phyloP scores from a whole-genome alignment of 1,284 basidiomycete species.

The Puccinia novopanici region DNA sequence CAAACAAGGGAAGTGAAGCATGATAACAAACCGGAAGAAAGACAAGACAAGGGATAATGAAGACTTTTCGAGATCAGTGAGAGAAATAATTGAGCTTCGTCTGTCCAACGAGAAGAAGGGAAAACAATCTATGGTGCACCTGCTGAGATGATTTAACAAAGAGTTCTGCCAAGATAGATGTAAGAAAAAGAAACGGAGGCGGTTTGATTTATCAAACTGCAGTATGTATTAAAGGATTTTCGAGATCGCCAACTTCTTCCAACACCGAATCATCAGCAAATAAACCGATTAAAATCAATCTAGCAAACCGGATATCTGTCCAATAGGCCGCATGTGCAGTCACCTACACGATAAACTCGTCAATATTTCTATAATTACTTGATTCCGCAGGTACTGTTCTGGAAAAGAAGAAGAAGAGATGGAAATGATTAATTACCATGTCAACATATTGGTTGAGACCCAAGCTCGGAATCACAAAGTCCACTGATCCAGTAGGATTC shows the following conservation, averaged over 20 bases:
- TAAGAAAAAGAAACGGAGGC: too few relatives aligned
- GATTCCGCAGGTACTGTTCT: too few relatives aligned
- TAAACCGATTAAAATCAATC: slow-evolving; percentile 39
- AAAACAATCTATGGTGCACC: too few relatives aligned
- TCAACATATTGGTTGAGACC: slow-evolving; percentile 49
- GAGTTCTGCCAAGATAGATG: too few relatives aligned
- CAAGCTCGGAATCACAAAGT: slow-evolving; percentile 49
- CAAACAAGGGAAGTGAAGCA: too few relatives aligned
- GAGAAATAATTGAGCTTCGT: too few relatives aligned
- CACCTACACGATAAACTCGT: slow-evolving; percentile 26
- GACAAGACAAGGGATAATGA: too few relatives aligned
- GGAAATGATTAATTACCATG: slow-evolving; percentile 37
- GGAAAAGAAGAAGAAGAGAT: background rate
- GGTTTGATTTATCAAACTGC: too few relatives aligned
- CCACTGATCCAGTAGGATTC: slow-evolving; percentile 47
- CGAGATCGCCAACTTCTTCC: slow-evolving; percentile 36
- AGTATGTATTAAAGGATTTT: slow-evolving; percentile 20
- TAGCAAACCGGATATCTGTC: slow-evolving; percentile 46
- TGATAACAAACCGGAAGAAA: too few relatives aligned
- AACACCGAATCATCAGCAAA: slow-evolving; percentile 34
- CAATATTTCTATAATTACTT: background rate
- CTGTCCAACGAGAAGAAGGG: too few relatives aligned
- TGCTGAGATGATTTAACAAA: too few relatives aligned
- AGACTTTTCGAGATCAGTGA: too few relatives aligned
- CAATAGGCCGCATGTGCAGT: slow-evolving; percentile 51